phyloP scores from a whole-genome alignment of 2,329 filamentous ascomycete genomes.

The Penicillium nordicum region DNA sequence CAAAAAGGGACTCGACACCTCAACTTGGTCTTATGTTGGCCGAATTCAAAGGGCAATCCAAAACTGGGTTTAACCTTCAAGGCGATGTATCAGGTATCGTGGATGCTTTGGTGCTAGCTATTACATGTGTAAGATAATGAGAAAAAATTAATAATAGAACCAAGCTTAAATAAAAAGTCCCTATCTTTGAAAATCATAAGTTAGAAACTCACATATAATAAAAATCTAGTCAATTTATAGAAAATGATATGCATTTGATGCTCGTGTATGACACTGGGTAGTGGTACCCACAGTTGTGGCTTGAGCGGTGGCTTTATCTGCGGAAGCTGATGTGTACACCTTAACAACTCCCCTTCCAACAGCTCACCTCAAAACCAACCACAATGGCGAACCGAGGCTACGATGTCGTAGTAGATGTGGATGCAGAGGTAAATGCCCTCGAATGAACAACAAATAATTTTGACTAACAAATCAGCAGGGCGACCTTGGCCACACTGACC shows the following conservation, averaged over 20 bases:
- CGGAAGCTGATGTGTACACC: constrained; percentile 37
- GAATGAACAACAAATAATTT: neutral
- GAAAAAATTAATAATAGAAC: neutral
- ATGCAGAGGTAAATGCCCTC: constrained; percentile 72
- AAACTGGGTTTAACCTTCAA: constrained; percentile 9
- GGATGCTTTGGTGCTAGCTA: constrained; percentile 2
- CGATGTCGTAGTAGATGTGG: constrained; percentile 95
- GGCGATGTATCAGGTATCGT: neutral
- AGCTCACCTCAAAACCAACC: constrained; percentile 21
- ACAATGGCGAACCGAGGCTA: constrained; percentile 82
- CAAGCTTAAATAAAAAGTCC: neutral
- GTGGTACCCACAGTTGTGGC: constrained; percentile 23
- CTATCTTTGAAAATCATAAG: neutral
- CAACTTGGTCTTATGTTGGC: constrained; percentile 34
- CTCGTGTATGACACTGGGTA: neutral
- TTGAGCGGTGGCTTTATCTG: constrained; percentile 28
- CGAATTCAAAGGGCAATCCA: constrained; percentile 27
- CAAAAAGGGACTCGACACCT: constrained; percentile 40
- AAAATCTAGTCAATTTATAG: no score
- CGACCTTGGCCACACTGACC: constrained; percentile 94
- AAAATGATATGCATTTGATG: neutral
- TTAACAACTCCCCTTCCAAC: constrained; percentile 24
- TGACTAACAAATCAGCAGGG: constrained; percentile 56
- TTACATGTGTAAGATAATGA: constrained; percentile 8
- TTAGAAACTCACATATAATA: neutral